A percentile compares a stretch with the other conserved stretches of the same genome.
These are phyloP conservation scores for Rubia peregrina DNA, from an alignment of 305 asterid genomes.

Conservation along the genomic window DNA sequence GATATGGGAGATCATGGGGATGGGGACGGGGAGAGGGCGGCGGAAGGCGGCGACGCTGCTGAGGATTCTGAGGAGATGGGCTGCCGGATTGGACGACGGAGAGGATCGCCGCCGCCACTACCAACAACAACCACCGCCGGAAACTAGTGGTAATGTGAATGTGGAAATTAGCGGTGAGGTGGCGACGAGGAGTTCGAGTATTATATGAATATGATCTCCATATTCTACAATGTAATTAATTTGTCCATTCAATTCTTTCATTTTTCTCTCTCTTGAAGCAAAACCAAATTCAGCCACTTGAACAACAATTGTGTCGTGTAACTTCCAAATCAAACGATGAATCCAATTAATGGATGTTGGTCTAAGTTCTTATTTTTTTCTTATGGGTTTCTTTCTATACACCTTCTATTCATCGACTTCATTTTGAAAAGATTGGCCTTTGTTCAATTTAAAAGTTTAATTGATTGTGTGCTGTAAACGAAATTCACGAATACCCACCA, in stretches of 20 bases:
- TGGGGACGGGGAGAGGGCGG: constrained; percentile 70
- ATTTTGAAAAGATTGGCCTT: no score
- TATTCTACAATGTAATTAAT: background rate
- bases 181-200: background rate
- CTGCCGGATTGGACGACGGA: constrained; percentile 53
- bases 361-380: no score
- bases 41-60: constrained; percentile 78
- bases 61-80: constrained; percentile 90
- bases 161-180: background rate
- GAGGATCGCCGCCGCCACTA: constrained; percentile 19
- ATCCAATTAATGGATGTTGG: background rate
- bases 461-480: no score
- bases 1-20: constrained; percentile 85
- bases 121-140: background rate
- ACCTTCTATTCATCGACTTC: no score
- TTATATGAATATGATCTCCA: background rate
- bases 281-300: background rate
- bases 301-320: no score
- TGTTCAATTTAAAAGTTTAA: no score
- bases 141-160: background rate
- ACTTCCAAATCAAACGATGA: background rate
- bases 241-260: constrained; percentile 1
- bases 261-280: no score
- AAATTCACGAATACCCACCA: no score
- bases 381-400: no score